A percentile compares a stretch with the other conserved stretches of the same genome.
phyloP scores from a whole-genome alignment of 305 asterid genomes.

The Fraxinus sp. region DNA sequence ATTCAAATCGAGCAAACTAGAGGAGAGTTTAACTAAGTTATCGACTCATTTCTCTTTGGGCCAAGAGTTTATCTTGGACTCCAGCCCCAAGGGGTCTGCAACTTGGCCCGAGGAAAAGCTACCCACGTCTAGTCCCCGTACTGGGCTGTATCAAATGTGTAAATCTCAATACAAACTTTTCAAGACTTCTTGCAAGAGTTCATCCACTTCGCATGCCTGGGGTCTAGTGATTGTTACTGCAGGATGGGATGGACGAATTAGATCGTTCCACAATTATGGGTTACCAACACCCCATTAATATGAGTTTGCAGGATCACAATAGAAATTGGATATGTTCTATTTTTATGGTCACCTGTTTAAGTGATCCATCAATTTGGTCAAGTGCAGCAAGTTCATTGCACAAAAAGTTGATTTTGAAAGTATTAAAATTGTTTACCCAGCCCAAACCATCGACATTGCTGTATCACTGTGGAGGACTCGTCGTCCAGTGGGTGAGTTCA shows the following conservation, averaged over 20 bases:
- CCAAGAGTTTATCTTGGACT: constrained; percentile 56
- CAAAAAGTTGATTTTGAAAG: constrained; percentile 28
- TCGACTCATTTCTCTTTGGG: constrained; percentile 53
- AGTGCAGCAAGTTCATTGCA: not conserved
- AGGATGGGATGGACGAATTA: constrained; percentile 79
- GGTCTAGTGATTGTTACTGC: constrained; percentile 82
- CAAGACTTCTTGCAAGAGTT: constrained; percentile 61
- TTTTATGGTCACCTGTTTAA: constrained; percentile 22
- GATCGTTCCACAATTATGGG: constrained; percentile 82
- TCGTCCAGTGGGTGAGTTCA: constrained; percentile 20
- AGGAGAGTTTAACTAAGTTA: constrained; percentile 25
- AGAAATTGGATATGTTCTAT: constrained; percentile 24
- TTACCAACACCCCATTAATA: constrained; percentile 62
- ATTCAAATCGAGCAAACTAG: constrained; percentile 26
- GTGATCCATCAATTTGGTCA: constrained; percentile 1
- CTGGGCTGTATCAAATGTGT: constrained; percentile 38
- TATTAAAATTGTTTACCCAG: constrained; percentile 22
- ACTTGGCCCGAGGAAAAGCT: constrained; percentile 99
- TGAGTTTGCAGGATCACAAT: constrained; percentile 7
- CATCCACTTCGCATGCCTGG: constrained; percentile 66
- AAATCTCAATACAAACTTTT: constrained; percentile 68
- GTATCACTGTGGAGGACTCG: not conserved
- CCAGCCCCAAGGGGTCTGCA: constrained; percentile 68
- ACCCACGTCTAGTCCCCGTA: constrained; percentile 40
- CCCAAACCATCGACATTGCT: constrained; percentile 10